phyloP scores from a whole-genome alignment of 2,329 filamentous ascomycete genomes.

The Verticillium tricorpus region DNA sequence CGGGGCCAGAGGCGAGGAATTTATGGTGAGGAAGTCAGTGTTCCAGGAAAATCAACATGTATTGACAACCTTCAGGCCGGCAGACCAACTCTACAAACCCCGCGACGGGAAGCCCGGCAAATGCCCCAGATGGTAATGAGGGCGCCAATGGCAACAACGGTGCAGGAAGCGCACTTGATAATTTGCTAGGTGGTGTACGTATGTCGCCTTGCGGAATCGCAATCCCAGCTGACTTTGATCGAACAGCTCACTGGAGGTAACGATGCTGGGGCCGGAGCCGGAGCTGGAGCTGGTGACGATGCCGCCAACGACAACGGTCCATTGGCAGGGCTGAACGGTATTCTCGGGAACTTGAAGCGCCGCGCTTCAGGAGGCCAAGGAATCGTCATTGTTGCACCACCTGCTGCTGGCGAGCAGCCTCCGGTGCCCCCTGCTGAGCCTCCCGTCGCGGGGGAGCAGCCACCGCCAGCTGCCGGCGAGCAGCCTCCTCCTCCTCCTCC shows the following conservation, averaged over 20 bases:
- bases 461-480: no score
- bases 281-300: not conserved
- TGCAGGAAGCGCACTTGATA: not conserved
- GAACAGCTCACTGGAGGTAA: not conserved
- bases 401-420: not conserved
- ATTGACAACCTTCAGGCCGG: not conserved
- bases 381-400: not conserved
- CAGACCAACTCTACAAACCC: not conserved
- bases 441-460: not conserved
- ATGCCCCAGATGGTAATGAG: not conserved
- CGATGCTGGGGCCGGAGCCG: not conserved
- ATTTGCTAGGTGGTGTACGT: not conserved
- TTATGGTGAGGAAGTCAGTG: not conserved
- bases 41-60: not conserved
- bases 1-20: not conserved
- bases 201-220: not conserved
- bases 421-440: no score
- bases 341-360: not conserved
- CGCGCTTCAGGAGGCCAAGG: not conserved
- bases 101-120: not conserved
- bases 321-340: not conserved
- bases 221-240: not conserved
- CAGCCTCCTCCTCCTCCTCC: not conserved
- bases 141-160: not conserved
- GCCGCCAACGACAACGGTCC: not conserved